Percentiles rank a stretch among this genome's conserved stretches.
Evolutionary conservation across 1,284 basidiomycete genomes (phyloP).

Genomic region (Ustilago tritici): DNA sequence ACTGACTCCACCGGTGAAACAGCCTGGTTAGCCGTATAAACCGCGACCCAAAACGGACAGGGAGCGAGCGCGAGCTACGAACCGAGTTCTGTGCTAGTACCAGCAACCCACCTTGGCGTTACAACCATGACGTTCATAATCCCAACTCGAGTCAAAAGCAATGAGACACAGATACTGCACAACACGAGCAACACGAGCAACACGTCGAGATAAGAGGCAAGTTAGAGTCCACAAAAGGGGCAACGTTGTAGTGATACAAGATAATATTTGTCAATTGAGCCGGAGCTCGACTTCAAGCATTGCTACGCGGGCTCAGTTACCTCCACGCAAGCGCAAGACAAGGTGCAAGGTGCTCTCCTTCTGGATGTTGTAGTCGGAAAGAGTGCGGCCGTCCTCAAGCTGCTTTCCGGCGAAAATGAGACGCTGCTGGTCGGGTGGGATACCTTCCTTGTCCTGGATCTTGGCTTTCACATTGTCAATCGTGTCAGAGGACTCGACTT

Average conservation of each 20-base stretch:
- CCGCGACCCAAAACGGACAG: too few relatives aligned
- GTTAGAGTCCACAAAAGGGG: not conserved
- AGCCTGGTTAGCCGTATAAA: too few relatives aligned
- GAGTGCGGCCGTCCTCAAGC: slow-evolving; percentile 72
- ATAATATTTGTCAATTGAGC: too few relatives aligned
- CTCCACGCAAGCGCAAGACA: slow-evolving; percentile 66
- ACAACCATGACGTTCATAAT: too few relatives aligned
- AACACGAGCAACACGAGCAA: not conserved
- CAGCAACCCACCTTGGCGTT: too few relatives aligned
- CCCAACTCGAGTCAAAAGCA: too few relatives aligned
- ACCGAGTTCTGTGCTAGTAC: too few relatives aligned
- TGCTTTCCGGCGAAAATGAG: slow-evolving; percentile 72
- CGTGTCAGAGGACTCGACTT: slow-evolving; percentile 90
- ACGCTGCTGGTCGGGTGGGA: slow-evolving; percentile 72
- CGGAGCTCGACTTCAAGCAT: too few relatives aligned
- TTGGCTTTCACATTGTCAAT: slow-evolving; percentile 81
- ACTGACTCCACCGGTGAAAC: too few relatives aligned
- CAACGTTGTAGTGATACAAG: slow-evolving; percentile 19
- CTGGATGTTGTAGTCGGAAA: slow-evolving; percentile 71
- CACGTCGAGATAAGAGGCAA: not conserved
- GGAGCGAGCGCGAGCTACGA: too few relatives aligned
- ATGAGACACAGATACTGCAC: not conserved
- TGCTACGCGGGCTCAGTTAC: slow-evolving; percentile 29
- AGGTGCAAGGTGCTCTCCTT: slow-evolving; percentile 67
- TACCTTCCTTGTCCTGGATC: slow-evolving; percentile 69